Percentiles rank a stretch among this genome's conserved stretches.
These are phyloP conservation scores for Aureobasidium lini DNA, from an alignment of 2,329 filamentous ascomycete genomes.

Conservation along the genomic window DNA sequence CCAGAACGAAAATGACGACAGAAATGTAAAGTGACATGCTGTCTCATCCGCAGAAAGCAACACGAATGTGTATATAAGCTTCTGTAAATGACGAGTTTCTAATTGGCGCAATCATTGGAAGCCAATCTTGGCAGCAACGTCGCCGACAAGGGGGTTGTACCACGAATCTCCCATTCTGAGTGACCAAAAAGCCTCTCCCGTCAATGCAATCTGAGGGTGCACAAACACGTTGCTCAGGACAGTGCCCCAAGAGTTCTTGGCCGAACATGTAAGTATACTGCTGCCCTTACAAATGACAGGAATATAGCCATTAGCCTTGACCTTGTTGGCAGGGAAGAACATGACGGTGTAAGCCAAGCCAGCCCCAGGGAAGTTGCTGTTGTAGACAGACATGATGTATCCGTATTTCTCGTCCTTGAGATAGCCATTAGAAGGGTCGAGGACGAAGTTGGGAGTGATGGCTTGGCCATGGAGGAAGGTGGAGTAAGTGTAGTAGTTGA, in stretches of 20 bases:
- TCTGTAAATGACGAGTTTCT: no score
- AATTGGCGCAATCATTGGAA: background rate
- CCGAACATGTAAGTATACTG: background rate
- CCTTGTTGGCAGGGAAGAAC: constrained; percentile 3
- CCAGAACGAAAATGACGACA: no score
- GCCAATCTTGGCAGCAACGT: background rate
- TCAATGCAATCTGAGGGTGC: background rate
- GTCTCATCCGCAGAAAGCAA: no score
- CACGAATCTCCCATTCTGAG: background rate
- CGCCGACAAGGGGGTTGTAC: background rate
- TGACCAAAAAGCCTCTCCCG: background rate
- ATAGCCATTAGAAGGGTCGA: background rate
- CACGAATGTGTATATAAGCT: no score
- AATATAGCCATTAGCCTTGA: background rate
- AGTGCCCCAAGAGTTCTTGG: background rate
- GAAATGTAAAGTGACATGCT: no score
- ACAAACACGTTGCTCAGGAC: background rate
- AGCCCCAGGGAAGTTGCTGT: background rate
- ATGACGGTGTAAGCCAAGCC: background rate
- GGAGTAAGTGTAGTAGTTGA: background rate
- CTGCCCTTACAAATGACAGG: background rate
- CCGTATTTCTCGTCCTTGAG: constrained; percentile 3
- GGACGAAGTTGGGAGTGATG: background rate
- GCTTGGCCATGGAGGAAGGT: background rate
- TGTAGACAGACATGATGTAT: constrained; percentile 4